Evolutionary conservation across 192 early-diverging fungal species (phyloP).

Genomic region (Backusella tarrabulga): DNA sequence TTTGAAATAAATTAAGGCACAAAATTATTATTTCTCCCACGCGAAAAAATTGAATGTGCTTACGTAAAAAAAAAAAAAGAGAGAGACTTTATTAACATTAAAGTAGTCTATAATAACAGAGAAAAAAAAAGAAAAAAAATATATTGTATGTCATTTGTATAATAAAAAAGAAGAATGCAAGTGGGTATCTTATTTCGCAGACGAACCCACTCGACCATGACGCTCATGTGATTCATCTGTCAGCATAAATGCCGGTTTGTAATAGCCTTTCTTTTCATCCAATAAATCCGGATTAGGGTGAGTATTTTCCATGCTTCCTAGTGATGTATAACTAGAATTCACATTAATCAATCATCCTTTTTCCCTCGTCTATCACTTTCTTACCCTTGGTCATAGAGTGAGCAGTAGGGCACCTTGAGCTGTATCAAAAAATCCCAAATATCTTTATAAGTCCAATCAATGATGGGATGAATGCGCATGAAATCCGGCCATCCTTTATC

Average conservation of each 20-base stretch:
- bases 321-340: constrained; percentile 80
- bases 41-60: background rate
- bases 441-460: constrained; percentile 86
- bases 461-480: constrained; percentile 89
- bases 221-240: constrained; percentile 62
- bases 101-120: background rate
- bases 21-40: background rate
- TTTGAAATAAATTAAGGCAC: background rate
- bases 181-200: background rate
- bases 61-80: background rate
- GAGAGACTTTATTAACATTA: background rate
- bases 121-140: background rate
- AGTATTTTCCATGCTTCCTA: constrained; percentile 85
- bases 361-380: background rate
- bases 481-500: constrained; percentile 88
- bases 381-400: constrained; percentile 86
- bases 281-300: constrained; percentile 78
- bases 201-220: constrained; percentile 48
- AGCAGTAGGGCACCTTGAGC: constrained; percentile 79
- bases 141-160: background rate
- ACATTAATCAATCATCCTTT: background rate
- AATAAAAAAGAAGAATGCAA: background rate
- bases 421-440: constrained; percentile 78
- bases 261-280: constrained; percentile 37
- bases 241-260: constrained; percentile 65